These are phyloP conservation scores for Olyra latifolia DNA, from an alignment of 176 grass and related monocot species.

Conservation along the genomic window DNA sequence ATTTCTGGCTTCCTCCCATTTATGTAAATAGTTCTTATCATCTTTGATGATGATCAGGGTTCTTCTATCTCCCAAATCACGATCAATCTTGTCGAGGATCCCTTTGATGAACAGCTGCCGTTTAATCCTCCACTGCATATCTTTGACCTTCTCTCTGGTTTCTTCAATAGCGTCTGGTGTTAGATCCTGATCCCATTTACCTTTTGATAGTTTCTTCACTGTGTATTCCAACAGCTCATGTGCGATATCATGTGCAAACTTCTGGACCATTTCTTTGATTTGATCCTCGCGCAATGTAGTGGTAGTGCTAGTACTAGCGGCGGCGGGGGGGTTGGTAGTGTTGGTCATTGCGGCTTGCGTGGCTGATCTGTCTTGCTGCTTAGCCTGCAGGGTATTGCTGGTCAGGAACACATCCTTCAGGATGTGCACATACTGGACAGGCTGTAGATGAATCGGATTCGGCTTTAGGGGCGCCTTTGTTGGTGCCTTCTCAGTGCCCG, in stretches of 20 bases:
- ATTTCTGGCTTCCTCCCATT: not conserved
- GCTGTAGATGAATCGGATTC: not conserved
- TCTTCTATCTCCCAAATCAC: accelerated
- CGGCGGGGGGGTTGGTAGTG: not conserved
- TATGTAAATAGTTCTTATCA: not conserved
- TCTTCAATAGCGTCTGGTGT: too few relatives aligned
- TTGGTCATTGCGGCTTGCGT: too few relatives aligned
- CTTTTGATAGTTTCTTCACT: not conserved
- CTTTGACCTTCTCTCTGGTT: not conserved
- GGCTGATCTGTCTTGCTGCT: not conserved
- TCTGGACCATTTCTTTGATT: conserved; percentile 9
- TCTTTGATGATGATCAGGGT: not conserved
- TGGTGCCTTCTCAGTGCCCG: too few relatives aligned
- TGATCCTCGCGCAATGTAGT: not conserved
- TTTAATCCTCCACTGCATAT: not conserved
- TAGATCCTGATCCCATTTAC: not conserved
- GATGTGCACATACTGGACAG: not conserved
- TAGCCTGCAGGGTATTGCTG: not conserved
- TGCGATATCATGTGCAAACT: not conserved
- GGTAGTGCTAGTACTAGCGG: not conserved
- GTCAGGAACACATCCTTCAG: not conserved
- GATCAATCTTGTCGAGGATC: not conserved
- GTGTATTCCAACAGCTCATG: not conserved
- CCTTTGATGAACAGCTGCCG: not conserved
- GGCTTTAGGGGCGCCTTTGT: too few relatives aligned